Base-by-base conservation (phyloP, 2,329 filamentous ascomycete genomes). In the Daldinia sp. region DNA sequence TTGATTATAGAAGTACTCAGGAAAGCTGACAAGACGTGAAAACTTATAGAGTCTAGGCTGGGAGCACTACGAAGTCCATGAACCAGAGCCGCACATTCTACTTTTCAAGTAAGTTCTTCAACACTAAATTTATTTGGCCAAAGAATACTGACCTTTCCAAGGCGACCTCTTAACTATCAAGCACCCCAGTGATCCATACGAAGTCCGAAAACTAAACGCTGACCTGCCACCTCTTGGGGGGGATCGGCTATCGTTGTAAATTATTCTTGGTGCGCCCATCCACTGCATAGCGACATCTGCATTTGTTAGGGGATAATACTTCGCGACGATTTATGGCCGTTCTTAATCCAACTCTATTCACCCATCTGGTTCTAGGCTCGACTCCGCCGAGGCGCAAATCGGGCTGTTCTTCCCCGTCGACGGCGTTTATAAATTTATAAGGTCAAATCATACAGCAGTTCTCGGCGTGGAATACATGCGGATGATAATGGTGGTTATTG, bases 41-140 rank as follows among this genome's bases (percentile, higher is more conserved):
- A 60, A 44, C 26, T 12, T 50, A 56, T 79, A 98, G 94, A 98
- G 95, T 85, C 85, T 99, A 77, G 96, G 96, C 65, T 99, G 96
- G 96, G 95, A 98, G 81, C 96, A 99, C 81, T 99, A 99, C 80
- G 96, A 99, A 82, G 96, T 99, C 61, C 96, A 99, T 81, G 96
- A 98, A 81, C 96, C 96, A 48, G 96, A 99, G 83, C 96, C 96
- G 72, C 96, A 99, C 81, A 99, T 99, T 77, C 88, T 99, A 62
- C 88, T 99, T 35, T 99, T 99, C 88, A 99, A 99, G 95, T 98
- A 84, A 81, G 92, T 85, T 23, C 20, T 35, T n/a, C 30, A 30
- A 28, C n/a, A 67, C 64, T 10, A 1, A 37, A 44, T 55, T 33
- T 46, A 28, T 48, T 20, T 50, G 3, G 6, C 12, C 30, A 13